Conservation (phyloP, 2,329 filamentous ascomycete species). For the Emmonsiellopsis sp. region DNA sequence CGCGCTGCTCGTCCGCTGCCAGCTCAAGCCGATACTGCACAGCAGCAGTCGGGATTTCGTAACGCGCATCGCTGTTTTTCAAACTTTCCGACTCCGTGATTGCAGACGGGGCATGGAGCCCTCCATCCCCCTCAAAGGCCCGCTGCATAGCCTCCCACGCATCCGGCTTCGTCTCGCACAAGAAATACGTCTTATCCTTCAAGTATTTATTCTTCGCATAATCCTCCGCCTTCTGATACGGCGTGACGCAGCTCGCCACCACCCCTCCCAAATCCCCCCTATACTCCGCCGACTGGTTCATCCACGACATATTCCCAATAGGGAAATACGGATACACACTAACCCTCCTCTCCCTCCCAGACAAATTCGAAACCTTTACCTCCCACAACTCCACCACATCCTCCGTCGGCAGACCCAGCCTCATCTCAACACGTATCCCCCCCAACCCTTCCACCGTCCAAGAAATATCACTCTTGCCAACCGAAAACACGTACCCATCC, state of each 20-base stretch:
- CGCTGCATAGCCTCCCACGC: conserved; percentile 47
- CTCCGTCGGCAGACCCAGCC: conserved; percentile 42
- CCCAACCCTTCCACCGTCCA: conserved; percentile 44
- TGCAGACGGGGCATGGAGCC: conserved; percentile 44
- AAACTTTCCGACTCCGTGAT: conserved; percentile 30
- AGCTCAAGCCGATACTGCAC: conserved; percentile 45
- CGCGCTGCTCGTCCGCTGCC: conserved; percentile 30
- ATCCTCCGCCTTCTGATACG: conserved; percentile 49
- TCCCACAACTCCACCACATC: conserved; percentile 51
- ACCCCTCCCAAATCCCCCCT: conserved; percentile 41
- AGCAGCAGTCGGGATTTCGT: conserved; percentile 47
- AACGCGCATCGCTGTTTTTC: conserved; percentile 42
- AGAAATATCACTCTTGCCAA: conserved; percentile 46
- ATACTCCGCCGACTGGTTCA: conserved; percentile 51
- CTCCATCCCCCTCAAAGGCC: conserved; percentile 49
- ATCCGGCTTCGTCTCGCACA: conserved; percentile 44
- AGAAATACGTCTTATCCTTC: conserved; percentile 51
- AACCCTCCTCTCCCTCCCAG: conserved; percentile 28
- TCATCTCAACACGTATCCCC: conserved; percentile 39
- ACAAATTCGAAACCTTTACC: conserved; percentile 43
- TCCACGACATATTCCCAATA: conserved; percentile 55
- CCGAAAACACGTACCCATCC: conserved; percentile 46
- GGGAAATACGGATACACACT: conserved; percentile 51
- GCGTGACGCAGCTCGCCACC: conserved; percentile 45
- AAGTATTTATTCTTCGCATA: conserved; percentile 50